These are phyloP conservation scores for Simplicillium sp. DNA, from an alignment of 2,329 filamentous ascomycete species.

Conservation along the genomic window DNA sequence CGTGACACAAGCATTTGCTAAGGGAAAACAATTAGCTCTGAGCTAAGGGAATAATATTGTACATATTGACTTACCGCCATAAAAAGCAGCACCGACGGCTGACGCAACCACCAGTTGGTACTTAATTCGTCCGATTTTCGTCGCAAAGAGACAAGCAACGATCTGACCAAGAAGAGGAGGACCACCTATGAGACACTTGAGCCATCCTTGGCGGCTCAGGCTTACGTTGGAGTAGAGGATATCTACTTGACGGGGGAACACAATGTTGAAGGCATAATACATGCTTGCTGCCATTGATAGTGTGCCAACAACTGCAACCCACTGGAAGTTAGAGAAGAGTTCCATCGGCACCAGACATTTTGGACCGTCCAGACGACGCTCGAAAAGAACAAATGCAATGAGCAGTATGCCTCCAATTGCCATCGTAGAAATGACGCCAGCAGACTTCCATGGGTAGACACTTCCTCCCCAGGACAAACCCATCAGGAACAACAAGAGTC, in stretches of 20 bases:
- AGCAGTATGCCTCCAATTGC: constrained; percentile 10
- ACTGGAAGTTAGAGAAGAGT: not conserved
- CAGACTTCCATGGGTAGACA: constrained; percentile 26
- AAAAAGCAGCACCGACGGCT: constrained; percentile 12
- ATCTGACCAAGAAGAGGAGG: constrained; percentile 14
- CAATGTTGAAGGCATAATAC: not conserved
- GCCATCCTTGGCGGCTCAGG: not conserved
- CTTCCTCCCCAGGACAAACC: constrained; percentile 36
- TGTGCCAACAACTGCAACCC: not conserved
- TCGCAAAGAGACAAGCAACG: constrained; percentile 13
- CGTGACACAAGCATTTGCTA: constrained; percentile 1
- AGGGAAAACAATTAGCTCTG: not conserved
- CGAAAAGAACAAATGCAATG: constrained; percentile 11
- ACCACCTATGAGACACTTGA: not conserved
- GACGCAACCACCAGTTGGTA: constrained; percentile 16
- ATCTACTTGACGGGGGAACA: not conserved
- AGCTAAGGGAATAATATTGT: not conserved
- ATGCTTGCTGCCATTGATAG: not conserved
- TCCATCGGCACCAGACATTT: not conserved
- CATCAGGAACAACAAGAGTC: constrained; percentile 35
- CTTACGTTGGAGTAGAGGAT: not conserved
- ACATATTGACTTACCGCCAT: constrained; percentile 10
- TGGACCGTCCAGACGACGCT: constrained; percentile 5
- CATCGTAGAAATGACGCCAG: constrained; percentile 12
- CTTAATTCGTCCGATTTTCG: constrained; percentile 11